Evolutionary conservation across 2,329 filamentous ascomycete species (phyloP).

Genomic region (Rasamsonia emersonii): DNA sequence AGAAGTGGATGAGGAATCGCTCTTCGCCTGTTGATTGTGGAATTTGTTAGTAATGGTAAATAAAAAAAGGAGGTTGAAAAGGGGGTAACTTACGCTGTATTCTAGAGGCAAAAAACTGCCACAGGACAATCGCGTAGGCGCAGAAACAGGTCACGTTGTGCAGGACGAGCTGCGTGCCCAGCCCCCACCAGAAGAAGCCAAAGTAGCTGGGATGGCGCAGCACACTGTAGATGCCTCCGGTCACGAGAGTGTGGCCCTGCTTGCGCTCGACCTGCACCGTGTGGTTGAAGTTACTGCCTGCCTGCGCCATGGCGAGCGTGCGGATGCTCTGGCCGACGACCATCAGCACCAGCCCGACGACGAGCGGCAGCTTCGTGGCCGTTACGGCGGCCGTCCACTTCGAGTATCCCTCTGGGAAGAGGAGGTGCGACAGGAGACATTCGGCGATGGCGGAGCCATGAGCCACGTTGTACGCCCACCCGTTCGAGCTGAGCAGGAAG

Average conservation of each 20-base stretch:
- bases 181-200: slow-evolving; percentile 96
- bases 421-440: slow-evolving; percentile 41
- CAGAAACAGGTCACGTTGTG: slow-evolving; percentile 74
- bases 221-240: slow-evolving; percentile 64
- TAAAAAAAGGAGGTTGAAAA: not conserved
- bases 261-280: slow-evolving; percentile 63
- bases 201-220: slow-evolving; percentile 90
- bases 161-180: slow-evolving; percentile 87
- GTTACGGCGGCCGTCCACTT: slow-evolving; percentile 29
- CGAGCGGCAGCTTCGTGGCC: slow-evolving; percentile 26
- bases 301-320: slow-evolving; percentile 79
- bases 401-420: slow-evolving; percentile 32
- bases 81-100: slow-evolving; percentile 51
- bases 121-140: slow-evolving; percentile 66
- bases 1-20: slow-evolving; percentile 66
- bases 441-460: slow-evolving; percentile 68
- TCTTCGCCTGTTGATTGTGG: slow-evolving; percentile 57
- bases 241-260: slow-evolving; percentile 72
- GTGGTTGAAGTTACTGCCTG: slow-evolving; percentile 87
- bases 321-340: slow-evolving; percentile 65
- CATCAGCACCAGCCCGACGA: slow-evolving; percentile 56
- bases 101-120: slow-evolving; percentile 71
- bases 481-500: slow-evolving; percentile 80
- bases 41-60: not conserved
- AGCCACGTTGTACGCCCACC: slow-evolving; percentile 72